Percentiles rank a stretch among this genome's conserved stretches.
These are phyloP conservation scores for Yamadazyma scolyti DNA, from an alignment of 805 yeast species.

Conservation along the genomic window DNA sequence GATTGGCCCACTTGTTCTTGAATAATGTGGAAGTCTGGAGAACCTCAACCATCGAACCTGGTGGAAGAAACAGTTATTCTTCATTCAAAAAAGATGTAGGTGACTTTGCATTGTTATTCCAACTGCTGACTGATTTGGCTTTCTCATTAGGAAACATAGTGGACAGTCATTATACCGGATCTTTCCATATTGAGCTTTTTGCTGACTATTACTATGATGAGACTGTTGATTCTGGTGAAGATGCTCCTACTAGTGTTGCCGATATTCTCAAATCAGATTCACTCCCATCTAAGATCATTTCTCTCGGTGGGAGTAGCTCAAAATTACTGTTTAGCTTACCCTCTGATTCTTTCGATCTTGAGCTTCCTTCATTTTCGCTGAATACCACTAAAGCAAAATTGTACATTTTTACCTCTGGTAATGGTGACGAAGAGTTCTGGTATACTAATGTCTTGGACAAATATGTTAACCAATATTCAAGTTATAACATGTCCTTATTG, in stretches of 20 bases:
- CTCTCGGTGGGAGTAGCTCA: conserved; percentile 25
- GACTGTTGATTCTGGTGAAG: conserved; percentile 4
- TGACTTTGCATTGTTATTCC: conserved; percentile 49
- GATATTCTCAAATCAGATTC: conserved; percentile 23
- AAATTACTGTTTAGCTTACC: conserved; percentile 43
- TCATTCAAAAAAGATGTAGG: conserved; percentile 62
- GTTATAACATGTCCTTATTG: conserved; percentile 34
- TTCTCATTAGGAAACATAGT: conserved; percentile 66
- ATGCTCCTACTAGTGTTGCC: conserved; percentile 1
- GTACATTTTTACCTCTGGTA: conserved; percentile 67
- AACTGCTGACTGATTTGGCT: conserved; percentile 32
- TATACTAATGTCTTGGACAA: conserved; percentile 58
- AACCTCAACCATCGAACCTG: conserved; percentile 71
- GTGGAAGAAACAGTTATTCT: conserved; percentile 41
- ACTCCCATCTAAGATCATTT: conserved; percentile 37
- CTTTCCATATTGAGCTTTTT: conserved; percentile 49
- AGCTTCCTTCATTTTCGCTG: conserved; percentile 43
- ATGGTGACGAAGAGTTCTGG: conserved; percentile 83
- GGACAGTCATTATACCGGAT: conserved; percentile 55
- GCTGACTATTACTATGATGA: conserved; percentile 47
- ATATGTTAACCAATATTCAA: conserved; percentile 22
- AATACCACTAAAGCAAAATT: conserved; percentile 61
- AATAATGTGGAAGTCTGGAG: conserved; percentile 74
- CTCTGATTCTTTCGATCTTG: conserved; percentile 27
- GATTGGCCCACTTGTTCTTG: conserved; percentile 61